Conservation (phyloP, 352 stramenopile genomes). For the Phytophthora kernoviae region DNA sequence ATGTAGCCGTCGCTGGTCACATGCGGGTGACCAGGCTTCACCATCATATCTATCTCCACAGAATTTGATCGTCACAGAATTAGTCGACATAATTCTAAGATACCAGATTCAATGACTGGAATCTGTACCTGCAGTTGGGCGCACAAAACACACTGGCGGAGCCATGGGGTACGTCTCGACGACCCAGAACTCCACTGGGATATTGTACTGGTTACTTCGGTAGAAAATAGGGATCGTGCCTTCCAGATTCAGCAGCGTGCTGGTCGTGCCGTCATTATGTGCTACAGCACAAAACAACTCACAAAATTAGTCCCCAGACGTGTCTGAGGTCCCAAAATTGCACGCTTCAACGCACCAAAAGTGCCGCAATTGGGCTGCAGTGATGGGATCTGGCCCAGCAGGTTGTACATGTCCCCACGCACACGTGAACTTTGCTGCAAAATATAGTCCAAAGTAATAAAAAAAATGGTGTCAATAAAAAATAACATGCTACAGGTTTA, state of each 20-base stretch:
- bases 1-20: conserved; percentile 88
- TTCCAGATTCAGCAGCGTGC: conserved; percentile 81
- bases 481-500: not conserved
- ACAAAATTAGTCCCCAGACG: not conserved
- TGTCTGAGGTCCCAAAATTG: not conserved
- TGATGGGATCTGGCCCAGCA: conserved; percentile 86
- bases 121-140: conserved; percentile 63
- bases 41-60: conserved; percentile 72
- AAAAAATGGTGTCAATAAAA: not conserved
- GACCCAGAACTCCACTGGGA: conserved; percentile 90
- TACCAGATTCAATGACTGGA: not conserved
- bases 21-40: conserved; percentile 85
- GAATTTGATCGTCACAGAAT: not conserved
- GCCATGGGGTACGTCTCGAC: conserved; percentile 83
- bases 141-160: conserved; percentile 87
- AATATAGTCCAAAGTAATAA: not conserved
- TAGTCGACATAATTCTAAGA: not conserved
- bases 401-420: conserved; percentile 83
- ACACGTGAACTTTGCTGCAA: conserved; percentile 82
- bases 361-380: conserved; percentile 85
- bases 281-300: conserved; percentile 33
- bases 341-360: conserved; percentile 52
- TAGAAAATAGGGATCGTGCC: conserved; percentile 94
- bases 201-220: conserved; percentile 90
- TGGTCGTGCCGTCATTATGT: conserved; percentile 88